These are phyloP conservation scores for Knoxia roxburghii DNA, from an alignment of 257 asterid species.

Conservation along the genomic window DNA sequence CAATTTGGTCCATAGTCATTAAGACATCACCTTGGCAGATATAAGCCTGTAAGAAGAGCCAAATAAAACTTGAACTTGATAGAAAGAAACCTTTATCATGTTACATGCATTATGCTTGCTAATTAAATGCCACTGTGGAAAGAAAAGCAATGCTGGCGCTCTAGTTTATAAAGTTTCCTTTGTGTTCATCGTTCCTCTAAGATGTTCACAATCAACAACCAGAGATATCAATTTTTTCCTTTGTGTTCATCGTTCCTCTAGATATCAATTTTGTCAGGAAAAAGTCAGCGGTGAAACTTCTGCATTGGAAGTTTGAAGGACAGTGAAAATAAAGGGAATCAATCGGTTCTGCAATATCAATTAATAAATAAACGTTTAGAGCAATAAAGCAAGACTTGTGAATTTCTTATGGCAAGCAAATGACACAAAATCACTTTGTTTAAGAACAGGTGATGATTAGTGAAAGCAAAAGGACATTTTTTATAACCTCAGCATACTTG, in stretches of 20 bases:
- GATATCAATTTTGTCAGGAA: background rate
- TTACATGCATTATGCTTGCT: background rate
- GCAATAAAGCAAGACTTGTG: background rate
- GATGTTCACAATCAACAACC: background rate
- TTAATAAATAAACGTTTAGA: too few relatives aligned
- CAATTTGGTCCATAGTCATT: conserved; percentile 53
- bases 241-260: too few relatives aligned
- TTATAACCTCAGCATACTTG: conserved; percentile 48
- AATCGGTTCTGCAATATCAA: too few relatives aligned
- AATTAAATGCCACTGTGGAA: background rate
- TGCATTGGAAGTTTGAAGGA: background rate
- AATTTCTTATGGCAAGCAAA: background rate
- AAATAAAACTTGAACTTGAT: background rate
- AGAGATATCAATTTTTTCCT: too few relatives aligned
- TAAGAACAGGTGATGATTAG: background rate
- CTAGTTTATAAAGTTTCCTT: background rate
- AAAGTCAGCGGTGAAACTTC: background rate
- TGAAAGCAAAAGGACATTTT: background rate
- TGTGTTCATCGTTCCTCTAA: background rate
- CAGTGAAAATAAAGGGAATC: background rate
- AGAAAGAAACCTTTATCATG: background rate
- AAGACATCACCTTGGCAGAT: conserved; percentile 76
- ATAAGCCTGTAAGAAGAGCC: conserved; percentile 46
- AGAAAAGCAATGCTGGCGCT: background rate
- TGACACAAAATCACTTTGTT: background rate